Evolutionary conservation across 805 yeast species (phyloP).

Genomic region (Clavispora fructus): DNA sequence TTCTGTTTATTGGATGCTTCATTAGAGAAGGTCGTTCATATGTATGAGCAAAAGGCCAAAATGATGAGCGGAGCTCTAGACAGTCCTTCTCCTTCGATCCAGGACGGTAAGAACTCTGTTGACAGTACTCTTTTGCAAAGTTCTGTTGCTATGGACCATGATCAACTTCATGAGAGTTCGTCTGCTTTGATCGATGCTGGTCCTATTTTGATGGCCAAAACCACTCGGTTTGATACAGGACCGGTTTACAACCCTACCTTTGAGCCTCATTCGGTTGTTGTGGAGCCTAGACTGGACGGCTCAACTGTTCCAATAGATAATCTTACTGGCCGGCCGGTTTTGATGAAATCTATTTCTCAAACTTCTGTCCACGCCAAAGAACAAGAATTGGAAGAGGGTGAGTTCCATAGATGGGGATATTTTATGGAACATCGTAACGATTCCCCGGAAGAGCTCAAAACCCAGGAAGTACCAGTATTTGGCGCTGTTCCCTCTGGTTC

Average conservation of each 20-base stretch:
- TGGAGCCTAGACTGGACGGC: slow-evolving; percentile 55
- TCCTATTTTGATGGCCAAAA: slow-evolving; percentile 37
- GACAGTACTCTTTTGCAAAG: background rate
- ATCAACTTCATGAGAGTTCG: slow-evolving; percentile 44
- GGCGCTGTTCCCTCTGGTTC: slow-evolving; percentile 49
- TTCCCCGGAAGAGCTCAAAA: slow-evolving; percentile 4
- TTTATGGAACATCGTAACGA: slow-evolving; percentile 60
- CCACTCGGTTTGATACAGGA: slow-evolving; percentile 3
- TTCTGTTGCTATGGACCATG: slow-evolving; percentile 5
- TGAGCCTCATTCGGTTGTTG: slow-evolving; percentile 68
- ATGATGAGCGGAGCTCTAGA: slow-evolving; percentile 14
- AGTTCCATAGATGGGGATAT: slow-evolving; percentile 80
- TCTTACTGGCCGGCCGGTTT: slow-evolving; percentile 66
- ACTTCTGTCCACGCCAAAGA: slow-evolving; percentile 64
- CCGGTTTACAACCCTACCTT: slow-evolving; percentile 15
- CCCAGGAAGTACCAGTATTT: slow-evolving; percentile 22
- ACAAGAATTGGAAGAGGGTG: slow-evolving; percentile 91
- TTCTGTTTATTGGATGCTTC: slow-evolving; percentile 53
- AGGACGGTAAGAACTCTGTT: background rate
- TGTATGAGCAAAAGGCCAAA: slow-evolving; percentile 41
- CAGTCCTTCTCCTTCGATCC: slow-evolving; percentile 11
- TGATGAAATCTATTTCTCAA: slow-evolving; percentile 58
- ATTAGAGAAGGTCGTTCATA: slow-evolving; percentile 46
- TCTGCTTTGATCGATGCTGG: slow-evolving; percentile 49
- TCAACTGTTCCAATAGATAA: slow-evolving; percentile 54